A percentile compares a stretch with the other conserved stretches of the same genome.
Evolutionary conservation across 495 filamentous ascomycete species (phyloP).

Genomic region (Daldinia concentrica): DNA sequence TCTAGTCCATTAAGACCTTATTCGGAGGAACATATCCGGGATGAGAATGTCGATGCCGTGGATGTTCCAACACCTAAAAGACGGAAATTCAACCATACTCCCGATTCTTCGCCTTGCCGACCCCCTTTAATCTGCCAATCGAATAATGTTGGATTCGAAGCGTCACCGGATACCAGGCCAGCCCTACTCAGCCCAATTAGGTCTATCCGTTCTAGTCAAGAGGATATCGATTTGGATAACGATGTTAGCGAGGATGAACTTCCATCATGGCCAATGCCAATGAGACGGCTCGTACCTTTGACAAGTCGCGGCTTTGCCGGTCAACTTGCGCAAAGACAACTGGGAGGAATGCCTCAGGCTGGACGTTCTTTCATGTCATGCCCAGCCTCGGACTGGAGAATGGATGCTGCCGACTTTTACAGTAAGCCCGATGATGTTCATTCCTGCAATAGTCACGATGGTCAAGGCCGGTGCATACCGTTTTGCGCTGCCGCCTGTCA

Average conservation of each 20-base stretch:
- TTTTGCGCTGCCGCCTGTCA: slow-evolving; percentile 82
- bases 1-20: slow-evolving; percentile 57
- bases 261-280: slow-evolving; percentile 13
- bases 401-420: slow-evolving; percentile 77
- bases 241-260: slow-evolving; percentile 49
- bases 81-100: slow-evolving; percentile 53
- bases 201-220: slow-evolving; percentile 46
- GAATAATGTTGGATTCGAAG: slow-evolving; percentile 34
- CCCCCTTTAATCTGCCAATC: slow-evolving; percentile 42
- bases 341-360: slow-evolving; percentile 50
- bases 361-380: slow-evolving; percentile 46
- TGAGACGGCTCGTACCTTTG: slow-evolving; percentile 45
- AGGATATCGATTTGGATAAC: slow-evolving; percentile 36
- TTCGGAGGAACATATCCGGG: slow-evolving; percentile 44
- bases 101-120: slow-evolving; percentile 43
- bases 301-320: slow-evolving; percentile 52
- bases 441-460: slow-evolving; percentile 63
- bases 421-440: slow-evolving; percentile 72
- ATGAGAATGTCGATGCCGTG: slow-evolving; percentile 43
- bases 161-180: slow-evolving; percentile 35
- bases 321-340: slow-evolving; percentile 54
- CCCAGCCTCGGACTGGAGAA: slow-evolving; percentile 70
- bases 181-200: slow-evolving; percentile 51
- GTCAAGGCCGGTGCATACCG: slow-evolving; percentile 69
- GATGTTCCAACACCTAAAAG: slow-evolving; percentile 48